Evolutionary conservation across 257 asterid genomes (phyloP), one percentile per base, ranked within the genome.

Genomic region (Capsicum rhomboideum): DNA sequence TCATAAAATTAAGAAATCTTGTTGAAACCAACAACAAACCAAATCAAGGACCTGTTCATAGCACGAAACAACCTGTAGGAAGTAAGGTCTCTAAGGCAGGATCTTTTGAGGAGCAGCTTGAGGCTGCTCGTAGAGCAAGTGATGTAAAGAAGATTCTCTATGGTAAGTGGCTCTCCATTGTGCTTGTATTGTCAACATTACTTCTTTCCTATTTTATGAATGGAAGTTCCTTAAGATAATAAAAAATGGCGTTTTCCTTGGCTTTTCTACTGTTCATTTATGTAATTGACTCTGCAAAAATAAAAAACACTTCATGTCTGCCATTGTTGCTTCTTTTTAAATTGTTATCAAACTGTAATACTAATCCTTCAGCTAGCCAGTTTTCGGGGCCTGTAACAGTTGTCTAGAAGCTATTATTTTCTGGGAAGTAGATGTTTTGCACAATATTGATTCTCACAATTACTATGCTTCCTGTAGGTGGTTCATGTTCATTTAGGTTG

Each of bases 51-150:
- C 82, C 92, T 52, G 86, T 69, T 82, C 92, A 84, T 79, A 82
- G 86, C 64, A 74, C 82, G 28, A 85, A 85, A 83, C 90, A 84
- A 84, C 29, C 89, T 49, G 84, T 87, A 21, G 91, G 90, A 86
- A 87, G 89, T 90, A 92, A 82, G 89, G 88, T 64, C 71, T n/a
- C 89, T 44, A 90, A 87, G 83, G 87, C 90, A 13, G 98, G 93
- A 49, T 92, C 98, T 85, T 97, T 97, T 81, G 99, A 94, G 90
- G 94, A 94, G 82, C 99, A 94, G 86, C 98, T 95, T 49, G 99
- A 97, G 94, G 98, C 99, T 84, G 91, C 97, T 84, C 99, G 99
- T 82, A 87, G 94, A 86, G 99, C 99, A 68, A 94, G 90, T 83
- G 92, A 93, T 86, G 98, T 97, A 86, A 92, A 95, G 86, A 94